Conservation (phyloP, 768 basidiomycete species). For the Amanita rubescens region DNA sequence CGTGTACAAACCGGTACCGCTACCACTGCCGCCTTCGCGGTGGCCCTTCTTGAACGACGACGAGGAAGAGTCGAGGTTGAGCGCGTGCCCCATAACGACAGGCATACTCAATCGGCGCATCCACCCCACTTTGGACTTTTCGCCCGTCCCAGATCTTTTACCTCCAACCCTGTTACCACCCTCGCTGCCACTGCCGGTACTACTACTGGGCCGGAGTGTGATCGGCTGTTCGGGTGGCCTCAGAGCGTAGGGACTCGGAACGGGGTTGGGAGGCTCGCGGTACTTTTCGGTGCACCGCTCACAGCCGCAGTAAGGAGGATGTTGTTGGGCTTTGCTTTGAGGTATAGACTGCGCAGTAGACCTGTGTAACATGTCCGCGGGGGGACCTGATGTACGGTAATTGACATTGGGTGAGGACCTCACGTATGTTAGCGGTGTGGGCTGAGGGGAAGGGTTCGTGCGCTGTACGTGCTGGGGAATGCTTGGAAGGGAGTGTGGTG, state of each 20-base stretch:
- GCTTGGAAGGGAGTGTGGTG: background rate
- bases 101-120: conserved; percentile 76
- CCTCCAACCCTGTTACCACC: background rate
- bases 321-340: conserved; percentile 32
- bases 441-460: conserved; percentile 10
- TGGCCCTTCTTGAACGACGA: conserved; percentile 16
- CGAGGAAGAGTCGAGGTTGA: conserved; percentile 30
- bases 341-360: background rate
- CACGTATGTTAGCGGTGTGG: conserved; percentile 17
- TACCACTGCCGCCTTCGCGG: conserved; percentile 19
- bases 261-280: conserved; percentile 22
- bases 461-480: background rate
- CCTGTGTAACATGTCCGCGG: background rate
- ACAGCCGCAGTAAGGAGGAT: conserved; percentile 63
- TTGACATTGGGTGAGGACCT: conserved; percentile 16
- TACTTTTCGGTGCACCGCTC: conserved; percentile 60
- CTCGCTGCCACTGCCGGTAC: conserved; percentile 2
- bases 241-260: conserved; percentile 23
- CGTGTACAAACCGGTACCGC: conserved; percentile 12
- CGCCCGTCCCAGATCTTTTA: conserved; percentile 11
- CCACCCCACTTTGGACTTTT: conserved; percentile 61
- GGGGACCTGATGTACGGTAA: background rate
- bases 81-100: conserved; percentile 32
- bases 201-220: conserved; percentile 23
- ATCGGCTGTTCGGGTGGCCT: conserved; percentile 38